phyloP scores from a whole-genome alignment of 2,329 filamentous ascomycete species.

The Ascocoryne sarcoides region DNA sequence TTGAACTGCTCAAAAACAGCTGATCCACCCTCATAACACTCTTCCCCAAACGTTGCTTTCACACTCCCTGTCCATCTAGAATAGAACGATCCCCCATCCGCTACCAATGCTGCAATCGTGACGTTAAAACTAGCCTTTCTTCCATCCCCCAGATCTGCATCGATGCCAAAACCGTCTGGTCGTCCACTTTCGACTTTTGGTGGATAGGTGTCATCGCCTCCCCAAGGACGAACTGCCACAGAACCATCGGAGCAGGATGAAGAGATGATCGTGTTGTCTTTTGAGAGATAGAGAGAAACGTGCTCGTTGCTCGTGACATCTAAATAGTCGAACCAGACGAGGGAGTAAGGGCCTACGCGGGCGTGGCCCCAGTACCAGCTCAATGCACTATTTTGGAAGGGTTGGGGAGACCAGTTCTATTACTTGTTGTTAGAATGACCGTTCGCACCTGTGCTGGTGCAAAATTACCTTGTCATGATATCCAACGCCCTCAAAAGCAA shows the following conservation, averaged over 20 bases:
- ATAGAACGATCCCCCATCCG: not conserved
- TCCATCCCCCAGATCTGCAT: not conserved
- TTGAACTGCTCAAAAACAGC: not conserved
- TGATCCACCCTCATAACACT: not conserved
- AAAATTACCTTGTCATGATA: conserved; percentile 35
- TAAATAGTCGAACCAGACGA: conserved; percentile 36
- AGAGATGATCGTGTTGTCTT: conserved; percentile 23
- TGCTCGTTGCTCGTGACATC: conserved; percentile 21
- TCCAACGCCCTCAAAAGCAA: conserved; percentile 31
- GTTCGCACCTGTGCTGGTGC: too few species aligned
- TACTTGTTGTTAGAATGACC: not conserved
- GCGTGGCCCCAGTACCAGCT: conserved; percentile 40
- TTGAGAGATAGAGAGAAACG: conserved; percentile 25
- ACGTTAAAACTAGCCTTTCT: not conserved
- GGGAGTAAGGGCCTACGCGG: conserved; percentile 32
- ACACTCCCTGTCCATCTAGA: not conserved
- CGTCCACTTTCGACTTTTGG: not conserved
- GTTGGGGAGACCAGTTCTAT: conserved; percentile 34
- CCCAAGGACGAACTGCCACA: not conserved
- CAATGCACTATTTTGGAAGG: conserved; percentile 27
- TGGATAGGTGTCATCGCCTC: not conserved
- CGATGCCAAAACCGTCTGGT: not conserved
- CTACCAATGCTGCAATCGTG: not conserved
- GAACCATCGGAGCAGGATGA: conserved; percentile 19
- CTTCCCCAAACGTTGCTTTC: not conserved